Conservation (phyloP, 257 asterid genomes). For the Echites panduratus region DNA sequence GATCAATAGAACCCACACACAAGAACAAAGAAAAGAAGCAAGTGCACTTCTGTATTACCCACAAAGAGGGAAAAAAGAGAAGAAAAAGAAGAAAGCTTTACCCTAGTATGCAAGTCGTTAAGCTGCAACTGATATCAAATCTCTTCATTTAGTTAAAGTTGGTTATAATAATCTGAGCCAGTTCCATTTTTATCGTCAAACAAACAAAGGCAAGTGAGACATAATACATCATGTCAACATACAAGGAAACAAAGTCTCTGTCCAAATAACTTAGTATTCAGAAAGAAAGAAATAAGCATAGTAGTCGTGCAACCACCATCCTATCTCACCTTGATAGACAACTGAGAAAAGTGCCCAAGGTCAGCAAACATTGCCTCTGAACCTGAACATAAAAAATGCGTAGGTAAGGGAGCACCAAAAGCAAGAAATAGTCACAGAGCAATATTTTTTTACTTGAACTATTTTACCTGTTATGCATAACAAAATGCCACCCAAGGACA, state of each 20-base stretch:
- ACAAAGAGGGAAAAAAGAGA: too few relatives aligned
- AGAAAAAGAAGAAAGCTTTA: too few relatives aligned
- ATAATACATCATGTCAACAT: not conserved
- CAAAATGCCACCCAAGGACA: conserved; percentile 92
- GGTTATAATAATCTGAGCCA: not conserved
- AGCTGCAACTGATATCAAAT: not conserved
- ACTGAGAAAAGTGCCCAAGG: conserved; percentile 93
- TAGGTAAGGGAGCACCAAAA: not conserved
- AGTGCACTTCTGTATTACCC: too few relatives aligned
- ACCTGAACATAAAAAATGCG: conserved; percentile 35
- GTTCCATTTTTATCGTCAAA: not conserved
- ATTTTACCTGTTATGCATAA: conserved; percentile 74
- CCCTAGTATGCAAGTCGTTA: not conserved
- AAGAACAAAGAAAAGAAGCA: not conserved
- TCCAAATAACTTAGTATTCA: not conserved
- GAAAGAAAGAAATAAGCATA: conserved; percentile 4
- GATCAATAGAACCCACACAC: not conserved
- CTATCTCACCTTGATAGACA: conserved; percentile 68
- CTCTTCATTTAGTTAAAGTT: not conserved
- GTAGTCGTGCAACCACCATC: not conserved
- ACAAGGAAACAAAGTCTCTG: not conserved
- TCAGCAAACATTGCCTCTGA: conserved; percentile 98
- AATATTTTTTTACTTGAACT: conserved; percentile 1
- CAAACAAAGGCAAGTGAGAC: not conserved
- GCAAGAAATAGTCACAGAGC: conserved; percentile 1